Evolutionary conservation across 371 early-diverging fungal species (phyloP), one percentile per base, ranked within the genome.

Genomic region (Synchytrium microbalum): DNA sequence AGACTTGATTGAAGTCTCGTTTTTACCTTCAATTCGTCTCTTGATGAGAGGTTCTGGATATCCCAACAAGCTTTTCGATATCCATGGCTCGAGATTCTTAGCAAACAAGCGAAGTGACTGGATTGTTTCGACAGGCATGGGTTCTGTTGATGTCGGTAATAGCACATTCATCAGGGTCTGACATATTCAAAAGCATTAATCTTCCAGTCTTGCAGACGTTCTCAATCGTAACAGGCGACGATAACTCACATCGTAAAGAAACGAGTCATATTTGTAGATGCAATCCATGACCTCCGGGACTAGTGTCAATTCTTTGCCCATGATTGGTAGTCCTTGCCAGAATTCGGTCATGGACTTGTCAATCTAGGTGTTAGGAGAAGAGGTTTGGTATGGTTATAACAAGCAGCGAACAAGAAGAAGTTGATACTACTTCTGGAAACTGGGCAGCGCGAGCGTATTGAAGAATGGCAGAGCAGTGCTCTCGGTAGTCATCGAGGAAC

Each of bases 261-360:
- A 54, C 29, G 81, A 73, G 65, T 84, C 84, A 74, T 78, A 80
- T 58, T 77, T 70, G 79, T 81, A 84, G 13, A 83, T 67, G 23
- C 71, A 62, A 3, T 81, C 83, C 3, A 66, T 63, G 0, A 78
- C 32, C 30, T 80, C 76, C 2, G 58, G 29, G n/a, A n/a, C 32
- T 38, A 67, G 54, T 32, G 62, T 65, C 24, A 70, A 31, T 0
- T 63, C 70, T 1, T 65, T 59, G 14, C 65, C 58, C 10, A 27
- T 54, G 16, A 26, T 19, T 2, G 64, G 16, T 26, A 72, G n/a
- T 10, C 54, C 27, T 10, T 54, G 63, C 72, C 72, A 72, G 62
- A 67, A 72, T 14, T 27, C 19, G 2, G 52, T 58, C 32, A 72
- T 56, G 24, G 62, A 59, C 27, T 19, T 28, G 56, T 70, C 70